Evolutionary conservation across 208 protist species (phyloP).

Genomic region (Acanthamoeba culbertsoni): DNA sequence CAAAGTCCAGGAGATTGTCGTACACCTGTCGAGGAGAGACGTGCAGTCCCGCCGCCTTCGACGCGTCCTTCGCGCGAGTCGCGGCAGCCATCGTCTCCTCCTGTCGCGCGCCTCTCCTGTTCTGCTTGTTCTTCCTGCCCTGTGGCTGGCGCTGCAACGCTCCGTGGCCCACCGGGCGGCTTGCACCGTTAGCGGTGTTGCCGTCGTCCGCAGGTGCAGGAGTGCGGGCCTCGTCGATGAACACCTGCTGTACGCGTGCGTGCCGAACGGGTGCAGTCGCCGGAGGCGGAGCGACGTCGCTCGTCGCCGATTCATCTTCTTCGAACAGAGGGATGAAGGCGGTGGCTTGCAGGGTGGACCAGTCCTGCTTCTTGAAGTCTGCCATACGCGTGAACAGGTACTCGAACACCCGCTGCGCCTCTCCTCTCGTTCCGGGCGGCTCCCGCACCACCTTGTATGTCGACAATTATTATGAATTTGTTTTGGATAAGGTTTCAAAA

Average conservation of each 20-base stretch:
- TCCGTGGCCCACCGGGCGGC: neutral
- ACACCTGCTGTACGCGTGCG: neutral
- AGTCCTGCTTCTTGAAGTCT: conserved; percentile 20
- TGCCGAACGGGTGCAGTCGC: no score
- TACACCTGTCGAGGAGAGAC: neutral
- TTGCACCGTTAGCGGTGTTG: neutral
- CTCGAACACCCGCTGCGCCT: neutral
- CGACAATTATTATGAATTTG: no score
- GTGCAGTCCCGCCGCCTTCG: neutral
- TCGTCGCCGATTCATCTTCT: neutral
- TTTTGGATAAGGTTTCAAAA: no score
- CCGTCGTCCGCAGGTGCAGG: neutral
- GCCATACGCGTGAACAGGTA: neutral
- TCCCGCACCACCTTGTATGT: neutral
- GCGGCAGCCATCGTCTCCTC: neutral
- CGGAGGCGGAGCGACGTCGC: no score
- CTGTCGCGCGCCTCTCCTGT: neutral
- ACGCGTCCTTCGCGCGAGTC: neutral
- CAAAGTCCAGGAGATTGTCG: conserved; percentile 11
- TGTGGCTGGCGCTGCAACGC: neutral
- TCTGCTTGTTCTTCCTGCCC: neutral
- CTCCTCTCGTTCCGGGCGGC: neutral
- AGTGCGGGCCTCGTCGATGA: neutral
- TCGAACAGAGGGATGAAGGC: neutral
- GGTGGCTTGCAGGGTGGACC: neutral